Evolutionary conservation across 805 yeast genomes (phyloP), one percentile per base, ranked within the genome.

Genomic region (Candida rishiriensis): DNA sequence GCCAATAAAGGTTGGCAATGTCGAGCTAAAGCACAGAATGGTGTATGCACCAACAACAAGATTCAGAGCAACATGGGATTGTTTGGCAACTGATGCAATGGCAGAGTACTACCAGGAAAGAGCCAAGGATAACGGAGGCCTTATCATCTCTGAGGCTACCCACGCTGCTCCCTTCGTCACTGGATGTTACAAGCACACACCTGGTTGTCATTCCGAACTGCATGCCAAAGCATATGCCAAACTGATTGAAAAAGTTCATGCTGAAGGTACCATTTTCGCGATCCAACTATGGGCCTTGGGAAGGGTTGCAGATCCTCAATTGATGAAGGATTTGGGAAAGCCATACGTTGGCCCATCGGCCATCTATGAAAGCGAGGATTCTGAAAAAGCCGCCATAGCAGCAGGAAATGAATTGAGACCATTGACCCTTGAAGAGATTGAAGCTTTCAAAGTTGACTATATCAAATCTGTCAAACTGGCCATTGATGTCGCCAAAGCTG

Each of bases 101-200:
- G 57, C 61, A 8, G 67, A 71, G 47, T 79, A 81, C 59, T 83
- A 82, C 54, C 63, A 54, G 21, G 78, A 78, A 55, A 71, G 85
- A 54, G 70, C 85, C 0, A 51, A 61, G 37, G 61, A 62, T 38
- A 71, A 74, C 10, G 86, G 86, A n/a, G 71, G 84, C n/a, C 59
- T 83, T 44, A 50, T 80, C 29, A 71, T 78, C 50, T 64, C 82
- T 10, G 88, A 82, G 56, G 86, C 78, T 12, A 69, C 79, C 1
- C 69, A 68, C 50, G 69, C 71, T 26, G 65, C 77, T 13, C 51
- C 63, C 2, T 40, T 61, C 68, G 64, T 68, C 56, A 54, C 78
- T 45, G 70, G 74, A 26, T 69, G 73, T 21, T 67, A 65, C 47
- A 61, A 60, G n/a, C 48, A 59, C 31, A 73, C 66, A 11, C 79